These are phyloP conservation scores for Trypanosoma platydactyli DNA, from an alignment of 208 protist genomes.

Conservation along the genomic window DNA sequence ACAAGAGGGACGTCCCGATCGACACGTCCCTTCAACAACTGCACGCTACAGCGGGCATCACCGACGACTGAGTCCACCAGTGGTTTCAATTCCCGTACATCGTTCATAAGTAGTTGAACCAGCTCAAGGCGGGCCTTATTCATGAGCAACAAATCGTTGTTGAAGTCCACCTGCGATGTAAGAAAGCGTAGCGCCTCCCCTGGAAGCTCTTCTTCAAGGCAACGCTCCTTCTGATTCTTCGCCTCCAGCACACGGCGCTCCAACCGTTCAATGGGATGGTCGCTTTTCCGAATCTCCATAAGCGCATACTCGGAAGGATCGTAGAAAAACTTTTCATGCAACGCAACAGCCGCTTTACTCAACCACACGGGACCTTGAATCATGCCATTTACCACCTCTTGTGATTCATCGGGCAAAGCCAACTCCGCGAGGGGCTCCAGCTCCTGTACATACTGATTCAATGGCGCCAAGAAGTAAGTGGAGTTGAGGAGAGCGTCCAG, in stretches of 20 bases:
- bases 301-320: slow-evolving; percentile 65
- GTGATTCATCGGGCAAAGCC: slow-evolving; percentile 26
- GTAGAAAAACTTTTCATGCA: slow-evolving; percentile 76
- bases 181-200: slow-evolving; percentile 61
- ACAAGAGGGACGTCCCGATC: slow-evolving; percentile 43
- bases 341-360: slow-evolving; percentile 56
- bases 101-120: slow-evolving; percentile 56
- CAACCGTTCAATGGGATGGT: slow-evolving; percentile 52
- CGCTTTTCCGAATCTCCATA: slow-evolving; percentile 62
- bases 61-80: slow-evolving; percentile 54
- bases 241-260: slow-evolving; percentile 53
- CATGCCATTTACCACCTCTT: slow-evolving; percentile 2
- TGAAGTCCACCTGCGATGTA: slow-evolving; percentile 78
- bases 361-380: slow-evolving; percentile 32
- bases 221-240: slow-evolving; percentile 60
- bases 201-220: slow-evolving; percentile 56
- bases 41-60: slow-evolving; percentile 43
- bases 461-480: slow-evolving; percentile 54
- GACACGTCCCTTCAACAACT: slow-evolving; percentile 40
- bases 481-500: slow-evolving; percentile 69
- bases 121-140: slow-evolving; percentile 81
- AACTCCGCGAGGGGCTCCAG: slow-evolving; percentile 53
- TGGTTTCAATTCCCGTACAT: slow-evolving; percentile 51
- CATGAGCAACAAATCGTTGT: slow-evolving; percentile 77
- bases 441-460: slow-evolving; percentile 47